These are phyloP conservation scores for Candida mesenterica DNA, from an alignment of 1,139 yeast genomes.

Conservation along the genomic window DNA sequence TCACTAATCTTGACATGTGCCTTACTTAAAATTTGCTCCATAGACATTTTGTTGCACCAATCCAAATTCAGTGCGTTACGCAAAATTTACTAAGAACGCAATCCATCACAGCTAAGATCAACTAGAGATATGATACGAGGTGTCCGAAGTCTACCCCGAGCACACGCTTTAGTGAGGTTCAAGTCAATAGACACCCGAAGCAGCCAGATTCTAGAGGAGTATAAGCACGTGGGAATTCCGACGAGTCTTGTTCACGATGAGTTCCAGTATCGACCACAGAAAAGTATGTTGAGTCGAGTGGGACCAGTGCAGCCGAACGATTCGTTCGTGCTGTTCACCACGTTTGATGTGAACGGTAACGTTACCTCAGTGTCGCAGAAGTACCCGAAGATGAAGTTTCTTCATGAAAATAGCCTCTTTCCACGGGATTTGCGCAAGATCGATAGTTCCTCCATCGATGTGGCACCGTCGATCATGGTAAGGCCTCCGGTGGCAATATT, in stretches of 20 bases:
- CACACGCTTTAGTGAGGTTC: not conserved
- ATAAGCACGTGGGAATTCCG: constrained; percentile 6
- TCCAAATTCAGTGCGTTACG: too few relatives aligned
- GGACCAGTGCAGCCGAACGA: constrained; percentile 42
- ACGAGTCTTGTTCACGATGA: constrained; percentile 9
- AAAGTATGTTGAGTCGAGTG: constrained; percentile 5
- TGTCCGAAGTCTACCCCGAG: not conserved
- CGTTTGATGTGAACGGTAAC: constrained; percentile 71
- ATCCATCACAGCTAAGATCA: not conserved
- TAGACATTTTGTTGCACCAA: too few relatives aligned
- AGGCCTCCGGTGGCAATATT: constrained; percentile 72
- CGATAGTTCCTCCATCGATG: constrained; percentile 84
- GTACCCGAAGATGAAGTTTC: constrained; percentile 71
- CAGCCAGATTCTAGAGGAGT: not conserved
- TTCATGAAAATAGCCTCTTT: constrained; percentile 69
- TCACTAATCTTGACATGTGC: too few relatives aligned
- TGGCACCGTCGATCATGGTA: constrained; percentile 83
- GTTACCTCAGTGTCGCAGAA: constrained; percentile 74
- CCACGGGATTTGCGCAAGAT: constrained; percentile 86
- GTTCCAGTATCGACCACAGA: constrained; percentile 4
- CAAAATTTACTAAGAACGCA: too few relatives aligned
- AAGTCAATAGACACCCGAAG: not conserved
- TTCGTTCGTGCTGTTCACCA: constrained; percentile 61
- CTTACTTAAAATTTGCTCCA: too few relatives aligned
- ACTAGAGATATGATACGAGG: not conserved